Evolutionary conservation across 345 rosid species (phyloP).

Genomic region (Theobroma cacao): DNA sequence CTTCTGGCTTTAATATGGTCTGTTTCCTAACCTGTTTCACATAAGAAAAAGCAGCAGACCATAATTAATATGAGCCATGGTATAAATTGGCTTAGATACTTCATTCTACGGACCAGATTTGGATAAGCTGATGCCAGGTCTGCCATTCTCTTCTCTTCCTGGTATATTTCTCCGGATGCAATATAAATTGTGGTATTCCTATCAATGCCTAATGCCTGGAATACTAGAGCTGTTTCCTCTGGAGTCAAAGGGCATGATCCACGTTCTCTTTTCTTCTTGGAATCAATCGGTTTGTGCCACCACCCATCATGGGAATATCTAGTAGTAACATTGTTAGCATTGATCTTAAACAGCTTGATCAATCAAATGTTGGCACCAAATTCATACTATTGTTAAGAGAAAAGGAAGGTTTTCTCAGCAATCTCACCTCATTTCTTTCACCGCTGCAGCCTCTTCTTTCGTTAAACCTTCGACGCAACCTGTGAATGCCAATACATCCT

Average conservation of each 20-base stretch:
- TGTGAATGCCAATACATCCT: slow-evolving; percentile 89
- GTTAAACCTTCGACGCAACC: slow-evolving; percentile 88
- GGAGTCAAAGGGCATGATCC: slow-evolving; percentile 96
- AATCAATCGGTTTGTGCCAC: slow-evolving; percentile 77
- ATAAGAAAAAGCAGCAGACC: neutral
- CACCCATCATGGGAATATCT: slow-evolving; percentile 94
- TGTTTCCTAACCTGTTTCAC: slow-evolving; percentile 35
- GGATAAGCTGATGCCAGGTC: slow-evolving; percentile 55
- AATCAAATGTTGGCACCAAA: neutral
- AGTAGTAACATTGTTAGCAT: neutral
- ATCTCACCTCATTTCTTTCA: slow-evolving; percentile 42
- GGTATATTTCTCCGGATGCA: slow-evolving; percentile 90
- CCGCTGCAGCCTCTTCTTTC: slow-evolving; percentile 60
- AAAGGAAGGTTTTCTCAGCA: neutral
- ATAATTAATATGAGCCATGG: too few species aligned
- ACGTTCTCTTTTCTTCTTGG: slow-evolving; percentile 64
- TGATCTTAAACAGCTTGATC: neutral
- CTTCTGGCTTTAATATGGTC: slow-evolving; percentile 27
- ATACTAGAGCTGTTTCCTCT: slow-evolving; percentile 74
- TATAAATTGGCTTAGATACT: neutral
- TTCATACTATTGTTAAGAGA: neutral
- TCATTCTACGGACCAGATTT: slow-evolving; percentile 51
- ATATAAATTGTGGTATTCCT: slow-evolving; percentile 70
- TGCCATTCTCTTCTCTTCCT: slow-evolving; percentile 69
- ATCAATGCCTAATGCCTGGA: slow-evolving; percentile 69